phyloP scores from a whole-genome alignment of 1,139 yeast species.

The Taphrina pruni region DNA sequence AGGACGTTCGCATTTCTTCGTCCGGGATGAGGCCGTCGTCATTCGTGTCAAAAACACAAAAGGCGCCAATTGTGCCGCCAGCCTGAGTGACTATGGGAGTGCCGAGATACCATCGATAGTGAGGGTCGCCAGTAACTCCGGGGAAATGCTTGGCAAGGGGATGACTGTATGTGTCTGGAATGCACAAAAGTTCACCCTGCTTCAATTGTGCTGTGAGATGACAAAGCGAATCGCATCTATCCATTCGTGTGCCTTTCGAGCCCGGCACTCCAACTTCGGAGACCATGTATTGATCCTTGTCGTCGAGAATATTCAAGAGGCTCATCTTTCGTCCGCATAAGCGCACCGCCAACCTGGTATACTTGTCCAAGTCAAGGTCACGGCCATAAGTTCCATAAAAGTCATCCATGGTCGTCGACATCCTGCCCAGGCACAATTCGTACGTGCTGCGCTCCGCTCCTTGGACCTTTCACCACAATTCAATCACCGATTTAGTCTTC shows the following conservation, averaged over 20 bases:
- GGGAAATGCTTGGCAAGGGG: constrained; percentile 1
- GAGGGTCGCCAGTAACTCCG: constrained; percentile 16
- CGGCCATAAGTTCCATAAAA: constrained; percentile 2
- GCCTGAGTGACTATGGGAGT: constrained; percentile 19
- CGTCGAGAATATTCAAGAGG: constrained; percentile 18
- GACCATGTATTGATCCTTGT: constrained; percentile 17
- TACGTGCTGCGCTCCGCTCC: neutral
- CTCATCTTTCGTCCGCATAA: constrained; percentile 14
- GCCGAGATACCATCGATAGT: constrained; percentile 34
- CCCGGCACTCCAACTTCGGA: constrained; percentile 13
- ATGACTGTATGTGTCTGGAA: constrained; percentile 7
- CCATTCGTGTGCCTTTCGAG: constrained; percentile 14
- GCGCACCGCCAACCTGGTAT: constrained; percentile 25
- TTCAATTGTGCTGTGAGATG: constrained; percentile 2
- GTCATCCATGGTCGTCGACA: constrained; percentile 7
- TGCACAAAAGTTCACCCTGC: constrained; percentile 3
- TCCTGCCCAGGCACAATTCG: neutral
- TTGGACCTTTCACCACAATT: neutral
- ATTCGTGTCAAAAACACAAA: constrained; percentile 31
- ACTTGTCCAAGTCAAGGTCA: constrained; percentile 27
- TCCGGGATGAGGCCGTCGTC: neutral
- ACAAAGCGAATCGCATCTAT: constrained; percentile 28
- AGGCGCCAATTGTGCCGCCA: constrained; percentile 28
- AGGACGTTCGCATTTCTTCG: constrained; percentile 4
- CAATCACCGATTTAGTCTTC: neutral